phyloP scores from a whole-genome alignment of 169 alveolate species.

The Plasmodium vivax region DNA sequence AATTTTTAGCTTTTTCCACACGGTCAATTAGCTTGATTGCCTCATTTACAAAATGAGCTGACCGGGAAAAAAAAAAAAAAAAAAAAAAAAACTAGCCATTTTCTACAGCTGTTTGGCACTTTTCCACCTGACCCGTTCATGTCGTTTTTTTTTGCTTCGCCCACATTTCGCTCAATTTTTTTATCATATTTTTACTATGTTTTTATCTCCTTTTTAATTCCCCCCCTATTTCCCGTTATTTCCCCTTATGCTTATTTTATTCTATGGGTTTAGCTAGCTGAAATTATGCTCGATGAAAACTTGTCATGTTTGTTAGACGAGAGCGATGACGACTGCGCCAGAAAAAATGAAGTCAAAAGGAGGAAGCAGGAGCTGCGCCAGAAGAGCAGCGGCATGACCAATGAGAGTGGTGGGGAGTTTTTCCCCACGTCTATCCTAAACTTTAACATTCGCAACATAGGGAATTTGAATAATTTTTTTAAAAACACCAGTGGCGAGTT shows the following conservation, averaged over 20 bases:
- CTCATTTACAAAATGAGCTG: not conserved
- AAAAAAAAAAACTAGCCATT: slow-evolving; percentile 1
- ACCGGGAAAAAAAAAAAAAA: not conserved
- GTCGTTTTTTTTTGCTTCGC: not conserved
- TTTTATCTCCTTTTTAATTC: not conserved
- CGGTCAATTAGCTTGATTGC: not conserved
- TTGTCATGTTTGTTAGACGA: slow-evolving; percentile 72
- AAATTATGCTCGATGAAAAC: slow-evolving; percentile 70
- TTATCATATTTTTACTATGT: not conserved
- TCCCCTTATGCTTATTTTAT: not conserved
- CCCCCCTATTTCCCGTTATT: not conserved
- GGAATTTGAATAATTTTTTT: slow-evolving; percentile 43
- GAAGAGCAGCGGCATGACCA: not conserved
- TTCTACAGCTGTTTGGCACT: not conserved
- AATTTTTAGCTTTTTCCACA: not conserved
- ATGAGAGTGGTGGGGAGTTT: not conserved
- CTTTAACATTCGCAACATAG: slow-evolving; percentile 55
- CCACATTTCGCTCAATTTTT: not conserved
- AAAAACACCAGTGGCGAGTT: slow-evolving; percentile 19
- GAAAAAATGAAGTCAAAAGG: slow-evolving; percentile 18
- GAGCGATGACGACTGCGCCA: slow-evolving; percentile 57
- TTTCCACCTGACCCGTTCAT: slow-evolving; percentile 20
- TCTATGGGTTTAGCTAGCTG: not conserved
- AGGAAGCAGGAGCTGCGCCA: not conserved
- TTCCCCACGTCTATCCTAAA: slow-evolving; percentile 30